Evolutionary conservation across 2,329 filamentous ascomycete species (phyloP).

Genomic region (Penicillium sp.): DNA sequence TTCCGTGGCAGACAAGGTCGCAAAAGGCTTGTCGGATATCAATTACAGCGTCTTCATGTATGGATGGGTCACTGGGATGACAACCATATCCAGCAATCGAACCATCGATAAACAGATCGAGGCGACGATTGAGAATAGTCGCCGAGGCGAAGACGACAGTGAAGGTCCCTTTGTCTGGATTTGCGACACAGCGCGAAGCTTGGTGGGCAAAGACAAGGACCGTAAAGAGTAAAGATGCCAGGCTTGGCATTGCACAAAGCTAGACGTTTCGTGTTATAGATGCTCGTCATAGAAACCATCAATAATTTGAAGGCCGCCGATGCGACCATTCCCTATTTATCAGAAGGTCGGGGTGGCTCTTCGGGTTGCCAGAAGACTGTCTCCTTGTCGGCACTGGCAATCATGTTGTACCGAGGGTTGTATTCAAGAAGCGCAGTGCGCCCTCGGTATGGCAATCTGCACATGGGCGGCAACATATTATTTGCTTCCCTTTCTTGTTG

Average conservation of each 20-base stretch:
- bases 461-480: slow-evolving; percentile 48
- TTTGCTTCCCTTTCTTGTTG: slow-evolving; percentile 55
- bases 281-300: background rate
- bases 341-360: slow-evolving; percentile 40
- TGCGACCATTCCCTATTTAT: slow-evolving; percentile 27
- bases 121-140: slow-evolving; percentile 53
- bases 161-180: slow-evolving; percentile 63
- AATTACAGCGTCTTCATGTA: slow-evolving; percentile 70
- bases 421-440: slow-evolving; percentile 74
- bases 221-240: slow-evolving; percentile 29
- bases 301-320: background rate
- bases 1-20: slow-evolving; percentile 43
- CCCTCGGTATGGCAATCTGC: slow-evolving; percentile 48
- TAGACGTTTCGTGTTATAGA: background rate
- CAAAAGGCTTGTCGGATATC: slow-evolving; percentile 54
- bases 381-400: slow-evolving; percentile 86
- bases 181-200: slow-evolving; percentile 62
- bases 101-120: slow-evolving; percentile 67
- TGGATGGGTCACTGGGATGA: slow-evolving; percentile 63
- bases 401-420: slow-evolving; percentile 88
- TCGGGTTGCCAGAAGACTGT: slow-evolving; percentile 76
- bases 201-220: slow-evolving; percentile 65
- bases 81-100: slow-evolving; percentile 70
- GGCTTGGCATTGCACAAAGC: background rate
- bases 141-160: slow-evolving; percentile 48